A percentile compares a stretch with the other conserved stretches of the same genome.
phyloP scores from a whole-genome alignment of 129 eudicot species.

The Flaveria brownii region DNA sequence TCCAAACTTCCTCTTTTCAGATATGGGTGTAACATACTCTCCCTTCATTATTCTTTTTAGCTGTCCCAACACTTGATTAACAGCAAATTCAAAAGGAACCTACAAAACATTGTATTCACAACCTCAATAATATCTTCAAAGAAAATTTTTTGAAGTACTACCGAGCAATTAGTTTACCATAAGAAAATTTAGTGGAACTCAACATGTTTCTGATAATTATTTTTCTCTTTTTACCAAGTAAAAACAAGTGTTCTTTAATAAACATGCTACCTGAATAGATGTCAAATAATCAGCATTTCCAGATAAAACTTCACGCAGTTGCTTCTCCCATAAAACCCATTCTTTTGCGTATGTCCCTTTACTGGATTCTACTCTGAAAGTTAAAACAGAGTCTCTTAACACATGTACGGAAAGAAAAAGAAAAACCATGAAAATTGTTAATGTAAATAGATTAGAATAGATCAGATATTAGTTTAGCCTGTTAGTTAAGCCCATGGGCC shows the following conservation, averaged over 20 bases:
- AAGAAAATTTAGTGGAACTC: not conserved
- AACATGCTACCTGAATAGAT: slow-evolving; percentile 65
- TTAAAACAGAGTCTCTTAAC: not conserved
- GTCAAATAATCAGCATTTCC: slow-evolving; percentile 59
- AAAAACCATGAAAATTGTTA: not conserved
- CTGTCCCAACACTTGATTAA: slow-evolving; percentile 59
- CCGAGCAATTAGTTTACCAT: not conserved
- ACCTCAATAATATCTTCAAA: slow-evolving; percentile 3
- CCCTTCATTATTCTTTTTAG: slow-evolving; percentile 69
- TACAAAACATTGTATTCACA: slow-evolving; percentile 25
- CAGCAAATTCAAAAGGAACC: slow-evolving; percentile 86
- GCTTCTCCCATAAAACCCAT: slow-evolving; percentile 89
- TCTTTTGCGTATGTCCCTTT: slow-evolving; percentile 71
- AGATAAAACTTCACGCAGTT: slow-evolving; percentile 54
- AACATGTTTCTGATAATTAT: not conserved
- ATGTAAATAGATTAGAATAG: too few species aligned
- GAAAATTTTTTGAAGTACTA: not conserved
- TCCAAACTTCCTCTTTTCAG: slow-evolving; percentile 67
- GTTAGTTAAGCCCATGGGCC: too few species aligned
- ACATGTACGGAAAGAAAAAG: not conserved
- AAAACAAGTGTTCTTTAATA: not conserved
- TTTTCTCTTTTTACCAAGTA: not conserved
- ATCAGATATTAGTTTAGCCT: too few species aligned
- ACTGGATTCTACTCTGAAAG: slow-evolving; percentile 64
- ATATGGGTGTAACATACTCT: slow-evolving; percentile 60